Evolutionary conservation across 1,284 basidiomycete genomes (phyloP).

Genomic region (Earliella scabrosa): DNA sequence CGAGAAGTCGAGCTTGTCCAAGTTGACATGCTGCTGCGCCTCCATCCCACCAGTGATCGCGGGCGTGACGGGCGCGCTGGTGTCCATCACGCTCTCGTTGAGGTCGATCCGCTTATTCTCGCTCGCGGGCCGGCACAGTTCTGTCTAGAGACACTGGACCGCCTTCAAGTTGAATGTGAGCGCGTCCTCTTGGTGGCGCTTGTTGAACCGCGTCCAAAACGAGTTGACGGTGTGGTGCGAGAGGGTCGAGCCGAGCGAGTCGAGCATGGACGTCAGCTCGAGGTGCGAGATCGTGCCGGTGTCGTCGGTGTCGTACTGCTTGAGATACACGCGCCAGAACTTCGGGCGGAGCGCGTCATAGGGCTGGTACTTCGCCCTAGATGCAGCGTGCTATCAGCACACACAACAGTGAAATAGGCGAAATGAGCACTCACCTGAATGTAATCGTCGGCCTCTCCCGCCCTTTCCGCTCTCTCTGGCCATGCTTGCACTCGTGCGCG

Average conservation of each 20-base stretch:
- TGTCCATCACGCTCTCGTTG: conserved; percentile 40
- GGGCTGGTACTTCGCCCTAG: conserved; percentile 94
- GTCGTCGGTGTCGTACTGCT: conserved; percentile 92
- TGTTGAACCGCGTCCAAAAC: conserved; percentile 79
- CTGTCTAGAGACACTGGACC: conserved; percentile 80
- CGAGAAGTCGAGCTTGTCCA: conserved; percentile 68
- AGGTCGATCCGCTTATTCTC: conserved; percentile 67
- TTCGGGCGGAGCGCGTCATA: conserved; percentile 90
- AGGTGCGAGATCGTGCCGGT: conserved; percentile 79
- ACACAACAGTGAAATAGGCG: too few species aligned
- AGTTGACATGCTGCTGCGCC: conserved; percentile 41
- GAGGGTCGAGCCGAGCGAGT: conserved; percentile 94
- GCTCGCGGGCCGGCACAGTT: conserved; percentile 71
- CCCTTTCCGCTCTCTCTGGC: too few species aligned
- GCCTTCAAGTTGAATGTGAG: conserved; percentile 82
- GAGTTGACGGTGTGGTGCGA: conserved; percentile 78
- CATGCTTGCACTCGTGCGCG: too few species aligned
- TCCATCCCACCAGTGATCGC: conserved; percentile 38
- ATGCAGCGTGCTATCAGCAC: too few species aligned
- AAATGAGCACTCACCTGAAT: too few species aligned
- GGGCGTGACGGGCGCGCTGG: conserved; percentile 53
- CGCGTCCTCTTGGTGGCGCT: conserved; percentile 71
- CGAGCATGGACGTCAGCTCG: conserved; percentile 95
- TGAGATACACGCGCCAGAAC: conserved; percentile 92
- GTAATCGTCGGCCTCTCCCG: too few species aligned